phyloP scores from a whole-genome alignment of 2,329 filamentous ascomycete genomes.

The Talaromyces verruculosus region DNA sequence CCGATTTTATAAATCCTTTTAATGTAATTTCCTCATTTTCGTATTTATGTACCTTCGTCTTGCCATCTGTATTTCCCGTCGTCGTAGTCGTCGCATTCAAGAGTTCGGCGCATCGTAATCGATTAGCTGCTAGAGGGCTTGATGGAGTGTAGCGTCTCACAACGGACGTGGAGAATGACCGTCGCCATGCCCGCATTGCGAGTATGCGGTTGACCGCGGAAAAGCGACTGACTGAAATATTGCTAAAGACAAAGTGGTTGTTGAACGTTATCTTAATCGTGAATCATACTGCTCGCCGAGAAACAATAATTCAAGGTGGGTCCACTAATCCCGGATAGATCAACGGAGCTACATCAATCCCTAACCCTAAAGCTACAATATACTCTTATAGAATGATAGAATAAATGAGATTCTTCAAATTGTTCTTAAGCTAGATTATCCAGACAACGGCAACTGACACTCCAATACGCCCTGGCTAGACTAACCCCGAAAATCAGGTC shows the following conservation, averaged over 20 bases:
- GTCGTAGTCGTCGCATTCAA: slow-evolving; percentile 32
- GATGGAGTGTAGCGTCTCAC: slow-evolving; percentile 32
- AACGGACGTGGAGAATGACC: slow-evolving; percentile 39
- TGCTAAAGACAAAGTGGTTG: background rate
- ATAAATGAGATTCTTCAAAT: background rate
- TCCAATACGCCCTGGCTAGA: background rate
- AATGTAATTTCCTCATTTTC: slow-evolving; percentile 55
- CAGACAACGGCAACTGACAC: background rate
- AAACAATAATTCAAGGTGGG: slow-evolving; percentile 3
- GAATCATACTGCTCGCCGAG: background rate
- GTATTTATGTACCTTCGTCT: slow-evolving; percentile 27
- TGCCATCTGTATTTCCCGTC: slow-evolving; percentile 7
- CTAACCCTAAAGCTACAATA: background rate
- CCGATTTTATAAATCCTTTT: slow-evolving; percentile 77
- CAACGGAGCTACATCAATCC: background rate
- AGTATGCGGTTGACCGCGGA: background rate
- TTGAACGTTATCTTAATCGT: background rate
- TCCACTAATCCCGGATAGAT: background rate
- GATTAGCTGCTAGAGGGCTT: slow-evolving; percentile 22
- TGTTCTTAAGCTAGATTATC: background rate
- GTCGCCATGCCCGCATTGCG: slow-evolving; percentile 44
- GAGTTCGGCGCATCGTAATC: slow-evolving; percentile 41
- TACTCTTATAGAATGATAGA: background rate
- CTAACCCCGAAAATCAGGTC: background rate
- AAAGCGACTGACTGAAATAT: background rate